Percentiles rank a stretch among this genome's conserved stretches.
Evolutionary conservation across 306 rosid species (phyloP).

Genomic region (Begonia loranthoides): DNA sequence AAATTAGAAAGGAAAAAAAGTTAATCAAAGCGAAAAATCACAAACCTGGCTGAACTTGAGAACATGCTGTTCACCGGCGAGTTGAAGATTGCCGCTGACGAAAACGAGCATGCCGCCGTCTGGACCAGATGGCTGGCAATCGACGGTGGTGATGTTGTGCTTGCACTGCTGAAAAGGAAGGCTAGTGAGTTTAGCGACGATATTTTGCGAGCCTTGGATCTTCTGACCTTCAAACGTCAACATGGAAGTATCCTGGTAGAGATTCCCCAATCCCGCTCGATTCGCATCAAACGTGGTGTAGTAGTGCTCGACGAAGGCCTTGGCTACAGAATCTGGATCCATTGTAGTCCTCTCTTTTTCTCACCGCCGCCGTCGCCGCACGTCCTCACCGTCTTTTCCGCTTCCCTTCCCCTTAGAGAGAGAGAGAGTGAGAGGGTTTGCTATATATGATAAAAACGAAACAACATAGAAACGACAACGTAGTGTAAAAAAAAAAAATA

Average conservation of each 20-base stretch:
- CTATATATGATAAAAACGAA: no score
- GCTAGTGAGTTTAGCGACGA: conserved; percentile 54
- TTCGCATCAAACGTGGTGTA: conserved; percentile 53
- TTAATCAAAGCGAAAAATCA: no score
- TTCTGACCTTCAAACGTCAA: conserved; percentile 78
- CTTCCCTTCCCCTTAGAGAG: no score
- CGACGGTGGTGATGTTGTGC: conserved; percentile 69
- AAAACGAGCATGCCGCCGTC: conserved; percentile 71
- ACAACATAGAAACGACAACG: no score
- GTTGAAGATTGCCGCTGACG: conserved; percentile 77
- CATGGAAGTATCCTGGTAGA: conserved; percentile 69
- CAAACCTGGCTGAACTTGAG: conserved; percentile 82
- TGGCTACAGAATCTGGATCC: conserved; percentile 72
- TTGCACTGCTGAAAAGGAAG: conserved; percentile 85
- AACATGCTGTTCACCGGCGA: conserved; percentile 71
- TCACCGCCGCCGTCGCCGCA: conserved; percentile 5
- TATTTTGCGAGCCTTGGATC: conserved; percentile 53
- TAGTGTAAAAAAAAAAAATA: no score
- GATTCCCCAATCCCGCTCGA: conserved; percentile 23
- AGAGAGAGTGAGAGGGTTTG: no score
- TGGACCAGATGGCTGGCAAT: conserved; percentile 68
- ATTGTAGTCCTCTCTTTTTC: conserved; percentile 12
- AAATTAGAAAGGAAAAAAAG: no score
- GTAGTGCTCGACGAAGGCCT: conserved; percentile 84
- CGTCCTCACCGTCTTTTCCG: no score